phyloP scores from a whole-genome alignment of 2,329 filamentous ascomycete genomes.

The Nothophaeocryptopus gaeumannii region DNA sequence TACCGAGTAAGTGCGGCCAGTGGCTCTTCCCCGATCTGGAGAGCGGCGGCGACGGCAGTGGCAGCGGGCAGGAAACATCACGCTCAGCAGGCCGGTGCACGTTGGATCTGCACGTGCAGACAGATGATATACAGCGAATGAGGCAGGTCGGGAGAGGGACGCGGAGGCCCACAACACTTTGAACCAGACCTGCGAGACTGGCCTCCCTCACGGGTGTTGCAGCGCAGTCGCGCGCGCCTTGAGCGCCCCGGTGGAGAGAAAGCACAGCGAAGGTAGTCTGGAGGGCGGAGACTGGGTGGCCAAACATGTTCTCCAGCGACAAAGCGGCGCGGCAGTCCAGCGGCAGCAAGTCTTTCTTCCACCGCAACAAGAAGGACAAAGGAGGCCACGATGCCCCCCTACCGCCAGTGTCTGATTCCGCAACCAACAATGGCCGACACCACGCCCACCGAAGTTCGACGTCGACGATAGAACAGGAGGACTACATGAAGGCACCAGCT shows the following conservation, averaged over 20 bases:
- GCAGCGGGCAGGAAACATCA: neutral
- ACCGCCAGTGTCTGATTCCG: conserved; percentile 58
- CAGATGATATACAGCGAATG: neutral
- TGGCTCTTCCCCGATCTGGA: no score
- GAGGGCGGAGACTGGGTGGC: neutral
- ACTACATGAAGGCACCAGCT: conserved; percentile 16
- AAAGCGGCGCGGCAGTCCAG: conserved; percentile 82
- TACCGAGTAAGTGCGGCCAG: no score
- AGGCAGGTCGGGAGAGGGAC: neutral
- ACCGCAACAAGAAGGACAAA: conserved; percentile 74
- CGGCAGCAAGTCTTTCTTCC: conserved; percentile 81
- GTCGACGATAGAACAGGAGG: conserved; percentile 31
- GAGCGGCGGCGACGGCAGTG: neutral
- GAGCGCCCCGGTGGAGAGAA: conserved; percentile 18
- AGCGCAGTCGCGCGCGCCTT: conserved; percentile 14
- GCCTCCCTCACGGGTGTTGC: neutral
- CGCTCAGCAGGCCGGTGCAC: conserved; percentile 4
- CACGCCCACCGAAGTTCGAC: conserved; percentile 65
- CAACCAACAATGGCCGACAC: conserved; percentile 54
- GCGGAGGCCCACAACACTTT: no score
- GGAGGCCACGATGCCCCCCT: conserved; percentile 59
- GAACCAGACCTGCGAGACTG: no score
- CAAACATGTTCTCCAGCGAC: conserved; percentile 45
- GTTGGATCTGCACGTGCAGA: neutral
- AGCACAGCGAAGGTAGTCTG: neutral